Percentiles rank a stretch among this genome's conserved stretches.
phyloP scores from a whole-genome alignment of 2,329 filamentous ascomycete genomes.

The Xylaria hypoxylon region DNA sequence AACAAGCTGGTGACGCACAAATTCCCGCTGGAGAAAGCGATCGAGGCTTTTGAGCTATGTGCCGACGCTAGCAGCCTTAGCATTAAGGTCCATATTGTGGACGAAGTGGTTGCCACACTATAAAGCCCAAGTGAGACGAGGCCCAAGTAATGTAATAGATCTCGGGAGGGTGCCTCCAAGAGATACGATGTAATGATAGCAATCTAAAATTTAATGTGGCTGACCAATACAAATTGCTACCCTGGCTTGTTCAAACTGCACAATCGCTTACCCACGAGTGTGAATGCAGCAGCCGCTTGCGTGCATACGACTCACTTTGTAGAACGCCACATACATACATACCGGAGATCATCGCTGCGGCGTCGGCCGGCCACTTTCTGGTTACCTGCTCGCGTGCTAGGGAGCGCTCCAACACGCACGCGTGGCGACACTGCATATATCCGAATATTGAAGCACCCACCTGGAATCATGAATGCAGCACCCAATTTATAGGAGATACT shows the following conservation, averaged over 20 bases:
- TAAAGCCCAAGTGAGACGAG: constrained; percentile 25
- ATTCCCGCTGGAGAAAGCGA: constrained; percentile 70
- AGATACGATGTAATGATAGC: constrained; percentile 28
- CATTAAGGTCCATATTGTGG: constrained; percentile 72
- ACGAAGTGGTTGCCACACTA: constrained; percentile 54
- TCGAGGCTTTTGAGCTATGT: constrained; percentile 67
- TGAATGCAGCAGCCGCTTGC: constrained; percentile 12
- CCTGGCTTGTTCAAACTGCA: background rate
- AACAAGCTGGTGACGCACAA: constrained; percentile 72
- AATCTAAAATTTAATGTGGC: constrained; percentile 26
- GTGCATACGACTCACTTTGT: constrained; percentile 14
- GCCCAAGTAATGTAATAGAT: constrained; percentile 11
- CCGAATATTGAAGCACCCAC: constrained; percentile 21
- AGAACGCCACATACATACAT: constrained; percentile 21
- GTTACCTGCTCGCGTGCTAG: constrained; percentile 24
- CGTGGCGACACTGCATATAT: constrained; percentile 35
- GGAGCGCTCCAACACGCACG: constrained; percentile 19
- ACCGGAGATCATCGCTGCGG: constrained; percentile 14
- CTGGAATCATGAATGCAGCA: constrained; percentile 12
- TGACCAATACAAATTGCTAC: constrained; percentile 12
- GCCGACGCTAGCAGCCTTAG: constrained; percentile 64
- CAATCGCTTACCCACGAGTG: constrained; percentile 9
- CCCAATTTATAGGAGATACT: constrained; percentile 25
- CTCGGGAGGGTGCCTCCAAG: constrained; percentile 5
- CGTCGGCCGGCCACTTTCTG: constrained; percentile 1